These are phyloP conservation scores for Rachicladosporium sp. DNA, from an alignment of 2,329 filamentous ascomycete species.

Conservation along the genomic window DNA sequence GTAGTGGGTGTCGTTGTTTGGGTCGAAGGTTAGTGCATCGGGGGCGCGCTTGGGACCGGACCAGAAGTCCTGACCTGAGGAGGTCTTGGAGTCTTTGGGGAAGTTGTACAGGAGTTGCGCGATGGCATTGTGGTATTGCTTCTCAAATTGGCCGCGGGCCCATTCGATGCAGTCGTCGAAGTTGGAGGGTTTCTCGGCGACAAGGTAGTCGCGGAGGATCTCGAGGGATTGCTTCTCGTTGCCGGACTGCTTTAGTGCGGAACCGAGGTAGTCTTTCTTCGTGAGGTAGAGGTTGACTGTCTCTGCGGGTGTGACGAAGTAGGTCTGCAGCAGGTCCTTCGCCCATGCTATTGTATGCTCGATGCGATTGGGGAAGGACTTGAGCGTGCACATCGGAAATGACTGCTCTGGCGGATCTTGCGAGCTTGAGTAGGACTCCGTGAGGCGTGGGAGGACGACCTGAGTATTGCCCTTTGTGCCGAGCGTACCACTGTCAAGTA, in stretches of 20 bases:
- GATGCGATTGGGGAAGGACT: constrained; percentile 95
- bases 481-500: constrained; percentile 94
- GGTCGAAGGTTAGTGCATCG: constrained; percentile 78
- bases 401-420: constrained; percentile 97
- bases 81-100: constrained; percentile 83
- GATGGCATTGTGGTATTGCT: constrained; percentile 93
- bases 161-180: constrained; percentile 96
- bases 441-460: constrained; percentile 79
- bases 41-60: constrained; percentile 96
- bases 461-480: constrained; percentile 98
- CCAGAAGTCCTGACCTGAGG: constrained; percentile 87
- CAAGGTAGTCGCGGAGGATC: constrained; percentile 77
- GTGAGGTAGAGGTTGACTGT: constrained; percentile 82
- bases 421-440: constrained; percentile 93
- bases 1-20: constrained; percentile 73
- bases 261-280: constrained; percentile 79
- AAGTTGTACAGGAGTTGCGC: constrained; percentile 95
- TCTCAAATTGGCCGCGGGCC: constrained; percentile 88
- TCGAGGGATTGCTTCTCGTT: constrained; percentile 92
- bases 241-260: constrained; percentile 79
- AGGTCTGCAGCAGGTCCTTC: constrained; percentile 86
- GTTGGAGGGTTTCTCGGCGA: constrained; percentile 77
- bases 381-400: constrained; percentile 96
- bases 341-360: constrained; percentile 99
- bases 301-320: constrained; percentile 86